Evolutionary conservation across 176 grass and related monocot species (phyloP), one percentile per base, ranked within the genome.

Genomic region (Panicum miliaceum): DNA sequence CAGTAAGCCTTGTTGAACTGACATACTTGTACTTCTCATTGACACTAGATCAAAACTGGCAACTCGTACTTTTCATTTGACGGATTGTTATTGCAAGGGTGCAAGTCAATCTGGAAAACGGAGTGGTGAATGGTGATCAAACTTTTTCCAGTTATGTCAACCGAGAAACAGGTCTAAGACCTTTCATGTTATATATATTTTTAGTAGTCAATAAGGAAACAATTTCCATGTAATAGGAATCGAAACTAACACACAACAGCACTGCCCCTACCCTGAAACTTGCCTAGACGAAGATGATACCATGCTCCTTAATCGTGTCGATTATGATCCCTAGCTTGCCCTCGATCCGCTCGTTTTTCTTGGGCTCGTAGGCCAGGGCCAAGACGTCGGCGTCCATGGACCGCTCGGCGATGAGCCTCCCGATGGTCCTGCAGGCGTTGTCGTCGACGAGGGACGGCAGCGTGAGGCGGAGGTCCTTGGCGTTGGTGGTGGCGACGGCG

Each of bases 381-480:
- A 94, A 94, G 53, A 94, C 88, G 59, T 97, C 94, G 58, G 94
- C 94, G 26, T 97, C 94, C 92, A 85, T 97, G 68, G 94, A 89
- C 87, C 94, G 81, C 82, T 94, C 94, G 7, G 92, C 92, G n/a
- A 97, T 94, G 53, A 97, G 85, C 64, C 90, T 88, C 14, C 92
- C 94, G 32, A 97, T 89, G 27, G 92, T 92, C 68, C 92, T 62
- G 86, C 92, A 94, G 6, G 95, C 95, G 53, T 90, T 74, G 25
- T 94, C 84, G 11, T 94, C 88, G 22, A 74, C 69, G 18, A 97
- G 90, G 26, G 92, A 94, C 4, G 88, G 90, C 64, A 97, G 83
- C 41, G 86, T 93, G 83, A 78, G 94, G 64, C 95, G 82, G 64
- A 94, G 90, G 86, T 97, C 90, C 75, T 94, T 97, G 62, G 95